Base-by-base conservation (phyloP, 805 yeast species). In the Suhomyces sp. region DNA sequence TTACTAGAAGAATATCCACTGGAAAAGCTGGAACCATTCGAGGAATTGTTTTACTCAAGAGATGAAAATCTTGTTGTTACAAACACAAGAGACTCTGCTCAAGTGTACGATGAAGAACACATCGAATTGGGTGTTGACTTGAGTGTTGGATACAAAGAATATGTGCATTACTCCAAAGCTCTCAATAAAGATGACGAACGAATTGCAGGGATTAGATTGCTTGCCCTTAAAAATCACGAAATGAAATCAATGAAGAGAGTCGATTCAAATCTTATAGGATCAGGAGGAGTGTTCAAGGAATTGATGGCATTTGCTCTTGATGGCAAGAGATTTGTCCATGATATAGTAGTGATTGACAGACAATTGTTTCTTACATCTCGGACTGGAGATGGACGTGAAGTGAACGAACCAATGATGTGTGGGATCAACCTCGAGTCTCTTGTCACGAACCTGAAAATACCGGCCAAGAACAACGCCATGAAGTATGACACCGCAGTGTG, bases 341-440 rank as follows among this genome's bases (percentile, higher is more conserved):
- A 13, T 12, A 10, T 20, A 6, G 25, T 20, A 6, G n/a, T 5
- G 7, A 20, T 19, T 13, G 33, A 30, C 18, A n/a, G 17, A 4
- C 33, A 30, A 14, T 5, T 30, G 10, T 30, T 30, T 19, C 12
- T 30, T 4, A 19, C 19, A 10, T 5, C 17, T 4, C 12, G 6
- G 7, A 19, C 11, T n/a, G 5, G 6, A 6, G 23, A 28, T 19
- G 17, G 17, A 7, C 15, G 15, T 4, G 21, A 30, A 9, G 25
- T 19, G 5, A 19, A 30, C 13, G 14, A 12, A 14, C 6, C 21
- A n/a, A 8, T n/a, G 6, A 30, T 30, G 33, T 30, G 25, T 20
- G 33, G 33, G n/a, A 11, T 11, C 17, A 30, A 30, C 14, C 21
- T 30, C 21, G 33, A 30, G 33, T 16, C 25, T 7, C 16, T 13